Percentiles rank a stretch among this genome's conserved stretches.
phyloP scores from a whole-genome alignment of 768 basidiomycete species.

The Chlorophyllum brunneum region DNA sequence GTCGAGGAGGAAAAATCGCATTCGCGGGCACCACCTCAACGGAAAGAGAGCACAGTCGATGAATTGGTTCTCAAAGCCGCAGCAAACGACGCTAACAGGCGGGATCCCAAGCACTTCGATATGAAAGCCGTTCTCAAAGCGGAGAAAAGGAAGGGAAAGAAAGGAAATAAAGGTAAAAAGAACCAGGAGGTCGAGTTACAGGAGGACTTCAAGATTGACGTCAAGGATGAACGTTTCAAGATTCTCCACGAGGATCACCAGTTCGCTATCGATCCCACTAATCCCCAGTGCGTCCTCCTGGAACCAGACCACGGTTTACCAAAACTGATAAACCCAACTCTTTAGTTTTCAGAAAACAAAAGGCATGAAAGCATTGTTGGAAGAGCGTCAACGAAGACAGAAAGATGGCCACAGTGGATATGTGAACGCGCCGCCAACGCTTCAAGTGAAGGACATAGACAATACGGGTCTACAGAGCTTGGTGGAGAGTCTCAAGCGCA shows the following conservation, averaged over 20 bases:
- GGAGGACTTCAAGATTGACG: slow-evolving; percentile 78
- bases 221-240: slow-evolving; percentile 85
- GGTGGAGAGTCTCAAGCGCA: slow-evolving; percentile 87
- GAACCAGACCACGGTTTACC: not conserved
- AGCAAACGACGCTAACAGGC: slow-evolving; percentile 44
- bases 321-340: slow-evolving; percentile 11
- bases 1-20: slow-evolving; percentile 19
- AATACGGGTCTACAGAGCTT: slow-evolving; percentile 54
- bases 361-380: slow-evolving; percentile 79
- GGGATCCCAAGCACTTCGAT: slow-evolving; percentile 77
- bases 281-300: slow-evolving; percentile 74
- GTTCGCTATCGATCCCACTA: slow-evolving; percentile 93
- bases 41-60: slow-evolving; percentile 49
- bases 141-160: slow-evolving; percentile 64
- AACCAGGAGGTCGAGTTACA: slow-evolving; percentile 64
- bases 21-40: slow-evolving; percentile 20
- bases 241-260: slow-evolving; percentile 84
- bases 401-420: slow-evolving; percentile 19
- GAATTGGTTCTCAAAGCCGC: slow-evolving; percentile 64
- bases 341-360: slow-evolving; percentile 89
- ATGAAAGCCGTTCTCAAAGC: slow-evolving; percentile 86
- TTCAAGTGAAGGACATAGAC: slow-evolving; percentile 8
- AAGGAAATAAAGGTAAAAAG: slow-evolving; percentile 30
- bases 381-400: slow-evolving; percentile 70
- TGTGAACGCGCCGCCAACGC: slow-evolving; percentile 13